These are phyloP conservation scores for sunflower (Helianthus annuus) DNA, from an alignment of 129 eudicot genomes.

Conservation along the genomic window DNA sequence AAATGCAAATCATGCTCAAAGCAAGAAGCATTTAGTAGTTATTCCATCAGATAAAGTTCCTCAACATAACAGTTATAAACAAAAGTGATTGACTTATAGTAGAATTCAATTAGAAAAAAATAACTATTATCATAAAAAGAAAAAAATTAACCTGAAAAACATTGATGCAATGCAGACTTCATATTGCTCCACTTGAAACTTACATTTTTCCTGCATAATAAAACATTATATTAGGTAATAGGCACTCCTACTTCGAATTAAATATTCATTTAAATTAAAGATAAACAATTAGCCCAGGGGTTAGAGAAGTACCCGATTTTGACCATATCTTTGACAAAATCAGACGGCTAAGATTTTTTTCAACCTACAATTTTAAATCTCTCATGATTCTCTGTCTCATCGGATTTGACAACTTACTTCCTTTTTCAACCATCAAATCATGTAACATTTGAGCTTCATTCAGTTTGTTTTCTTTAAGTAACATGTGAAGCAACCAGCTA, in stretches of 20 bases:
- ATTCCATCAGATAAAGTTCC: not conserved
- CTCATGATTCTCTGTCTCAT: slow-evolving; percentile 35
- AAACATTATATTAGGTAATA: slow-evolving; percentile 17
- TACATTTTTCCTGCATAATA: slow-evolving; percentile 28
- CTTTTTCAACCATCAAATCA: slow-evolving; percentile 32
- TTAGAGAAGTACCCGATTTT: slow-evolving; percentile 23
- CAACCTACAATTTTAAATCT: slow-evolving; percentile 8
- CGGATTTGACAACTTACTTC: slow-evolving; percentile 21
- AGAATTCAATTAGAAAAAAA: not conserved
- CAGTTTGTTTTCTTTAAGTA: slow-evolving; percentile 45
- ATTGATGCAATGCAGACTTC: slow-evolving; percentile 16
- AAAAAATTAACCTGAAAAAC: slow-evolving; percentile 20
- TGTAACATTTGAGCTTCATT: slow-evolving; percentile 46
- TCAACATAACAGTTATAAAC: slow-evolving; percentile 1
- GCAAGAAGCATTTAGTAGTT: not conserved
- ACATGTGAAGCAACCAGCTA: slow-evolving; percentile 42
- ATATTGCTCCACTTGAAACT: slow-evolving; percentile 11
- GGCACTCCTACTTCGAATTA: slow-evolving; percentile 9
- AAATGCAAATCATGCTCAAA: slow-evolving; percentile 8
- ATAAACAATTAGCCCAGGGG: not conserved
- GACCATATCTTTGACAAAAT: slow-evolving; percentile 9
- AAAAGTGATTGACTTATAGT: not conserved
- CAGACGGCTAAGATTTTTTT: not conserved
- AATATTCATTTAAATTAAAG: not conserved
- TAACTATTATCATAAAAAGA: not conserved